phyloP scores from a whole-genome alignment of 305 asterid genomes.

The Fraxinus floribunda region DNA sequence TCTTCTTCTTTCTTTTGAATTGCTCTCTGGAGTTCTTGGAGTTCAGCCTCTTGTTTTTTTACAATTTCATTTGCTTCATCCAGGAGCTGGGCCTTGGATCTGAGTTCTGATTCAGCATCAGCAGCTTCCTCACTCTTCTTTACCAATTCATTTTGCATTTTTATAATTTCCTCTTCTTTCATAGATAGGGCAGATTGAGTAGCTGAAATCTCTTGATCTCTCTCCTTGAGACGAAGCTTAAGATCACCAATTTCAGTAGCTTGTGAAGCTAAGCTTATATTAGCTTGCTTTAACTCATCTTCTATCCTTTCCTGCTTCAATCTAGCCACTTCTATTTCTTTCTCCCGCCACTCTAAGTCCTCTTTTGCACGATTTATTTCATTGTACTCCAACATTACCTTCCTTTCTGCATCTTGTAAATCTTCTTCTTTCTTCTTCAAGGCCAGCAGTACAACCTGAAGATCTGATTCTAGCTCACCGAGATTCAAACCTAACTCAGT shows the following conservation, averaged over 20 bases:
- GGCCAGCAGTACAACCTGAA: slow-evolving; percentile 58
- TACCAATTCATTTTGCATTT: slow-evolving; percentile 48
- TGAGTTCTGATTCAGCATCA: slow-evolving; percentile 50
- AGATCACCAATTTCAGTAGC: slow-evolving; percentile 59
- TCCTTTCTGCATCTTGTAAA: slow-evolving; percentile 68
- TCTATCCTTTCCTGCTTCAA: slow-evolving; percentile 60
- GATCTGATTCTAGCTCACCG: slow-evolving; percentile 58
- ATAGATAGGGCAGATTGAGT: slow-evolving; percentile 41
- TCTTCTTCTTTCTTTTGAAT: slow-evolving; percentile 63
- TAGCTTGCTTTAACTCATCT: slow-evolving; percentile 62
- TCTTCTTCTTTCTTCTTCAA: slow-evolving; percentile 82
- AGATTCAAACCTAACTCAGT: slow-evolving; percentile 56
- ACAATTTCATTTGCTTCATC: slow-evolving; percentile 61
- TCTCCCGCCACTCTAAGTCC: slow-evolving; percentile 56
- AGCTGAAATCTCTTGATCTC: slow-evolving; percentile 55
- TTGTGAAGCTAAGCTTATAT: slow-evolving; percentile 59
- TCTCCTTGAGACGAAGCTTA: slow-evolving; percentile 51
- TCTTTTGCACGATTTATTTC: slow-evolving; percentile 49
- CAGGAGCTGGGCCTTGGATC: slow-evolving; percentile 56
- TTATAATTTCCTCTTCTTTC: slow-evolving; percentile 61
- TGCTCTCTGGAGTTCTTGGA: slow-evolving; percentile 50
- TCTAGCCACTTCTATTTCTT: slow-evolving; percentile 49
- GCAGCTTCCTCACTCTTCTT: slow-evolving; percentile 64
- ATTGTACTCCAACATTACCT: slow-evolving; percentile 44
- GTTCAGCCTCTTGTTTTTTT: slow-evolving; percentile 66